These are phyloP conservation scores for Psilocybe azurescens DNA, from an alignment of 768 basidiomycete species.

Conservation along the genomic window DNA sequence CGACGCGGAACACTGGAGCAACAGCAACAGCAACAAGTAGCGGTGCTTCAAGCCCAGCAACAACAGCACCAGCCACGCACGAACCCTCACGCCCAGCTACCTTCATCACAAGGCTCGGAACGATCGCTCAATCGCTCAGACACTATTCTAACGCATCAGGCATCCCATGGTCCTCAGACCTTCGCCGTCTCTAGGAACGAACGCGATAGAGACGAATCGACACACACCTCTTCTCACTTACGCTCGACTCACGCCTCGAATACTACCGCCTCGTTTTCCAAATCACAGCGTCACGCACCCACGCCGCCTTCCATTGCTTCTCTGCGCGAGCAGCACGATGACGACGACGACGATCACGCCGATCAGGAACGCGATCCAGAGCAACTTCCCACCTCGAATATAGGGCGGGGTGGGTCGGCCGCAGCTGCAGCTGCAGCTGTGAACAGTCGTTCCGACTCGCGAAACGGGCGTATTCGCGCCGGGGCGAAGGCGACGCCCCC, in stretches of 20 bases:
- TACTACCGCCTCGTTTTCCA: neutral
- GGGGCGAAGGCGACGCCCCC: conserved; percentile 15
- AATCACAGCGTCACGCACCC: conserved; percentile 20
- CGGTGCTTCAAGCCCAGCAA: conserved; percentile 25
- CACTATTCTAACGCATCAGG: conserved; percentile 28
- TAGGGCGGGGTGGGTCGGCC: conserved; percentile 30
- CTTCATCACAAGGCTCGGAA: conserved; percentile 25
- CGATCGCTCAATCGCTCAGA: conserved; percentile 31
- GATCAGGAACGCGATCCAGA: conserved; percentile 18
- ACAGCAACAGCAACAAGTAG: conserved; percentile 22
- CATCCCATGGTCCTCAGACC: conserved; percentile 17
- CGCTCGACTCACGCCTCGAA: neutral
- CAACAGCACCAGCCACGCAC: conserved; percentile 25
- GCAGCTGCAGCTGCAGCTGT: conserved; percentile 12
- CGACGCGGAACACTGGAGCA: conserved; percentile 67
- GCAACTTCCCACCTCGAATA: conserved; percentile 32
- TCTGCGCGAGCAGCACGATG: conserved; percentile 23
- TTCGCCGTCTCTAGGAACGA: conserved; percentile 2
- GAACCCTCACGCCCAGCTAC: conserved; percentile 23
- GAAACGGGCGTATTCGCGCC: conserved; percentile 20
- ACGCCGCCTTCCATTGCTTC: conserved; percentile 30
- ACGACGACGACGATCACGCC: conserved; percentile 25
- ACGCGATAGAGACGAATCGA: conserved; percentile 3
- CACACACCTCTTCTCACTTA: neutral
- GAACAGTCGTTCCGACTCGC: conserved; percentile 26